Evolutionary conservation across 2,329 filamentous ascomycete genomes (phyloP).

Genomic region (Calonectria henricotiae): DNA sequence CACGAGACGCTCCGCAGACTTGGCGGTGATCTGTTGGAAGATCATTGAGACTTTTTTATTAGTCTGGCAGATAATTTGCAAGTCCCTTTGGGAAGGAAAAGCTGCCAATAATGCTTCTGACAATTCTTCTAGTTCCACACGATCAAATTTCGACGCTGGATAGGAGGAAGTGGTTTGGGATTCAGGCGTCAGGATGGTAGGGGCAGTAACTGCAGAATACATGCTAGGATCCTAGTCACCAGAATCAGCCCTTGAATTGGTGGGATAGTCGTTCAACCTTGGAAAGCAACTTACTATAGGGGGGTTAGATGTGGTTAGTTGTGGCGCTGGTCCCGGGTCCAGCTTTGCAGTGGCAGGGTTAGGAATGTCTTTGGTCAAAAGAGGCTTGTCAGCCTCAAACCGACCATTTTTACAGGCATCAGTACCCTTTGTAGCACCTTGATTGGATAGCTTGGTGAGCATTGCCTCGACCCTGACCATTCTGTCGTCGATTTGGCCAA

Average conservation of each 20-base stretch:
- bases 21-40: background rate
- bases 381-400: background rate
- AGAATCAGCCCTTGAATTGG: no score
- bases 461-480: slow-evolving; percentile 4
- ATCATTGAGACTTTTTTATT: background rate
- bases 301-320: background rate
- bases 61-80: background rate
- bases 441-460: background rate
- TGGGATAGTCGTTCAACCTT: background rate
- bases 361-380: background rate
- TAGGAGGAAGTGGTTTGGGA: background rate
- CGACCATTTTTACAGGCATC: background rate
- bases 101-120: background rate
- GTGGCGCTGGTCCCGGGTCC: background rate
- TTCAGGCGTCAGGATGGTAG: background rate
- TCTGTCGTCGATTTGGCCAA: slow-evolving; percentile 13
- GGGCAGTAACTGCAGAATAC: background rate
- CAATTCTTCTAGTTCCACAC: background rate
- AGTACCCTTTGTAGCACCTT: background rate
- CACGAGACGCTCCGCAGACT: background rate
- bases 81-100: background rate
- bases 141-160: background rate
- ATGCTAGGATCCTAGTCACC: no score
- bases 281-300: background rate
- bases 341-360: background rate